Conservation (phyloP, 768 basidiomycete genomes). For the Lactarius evosmus region DNA sequence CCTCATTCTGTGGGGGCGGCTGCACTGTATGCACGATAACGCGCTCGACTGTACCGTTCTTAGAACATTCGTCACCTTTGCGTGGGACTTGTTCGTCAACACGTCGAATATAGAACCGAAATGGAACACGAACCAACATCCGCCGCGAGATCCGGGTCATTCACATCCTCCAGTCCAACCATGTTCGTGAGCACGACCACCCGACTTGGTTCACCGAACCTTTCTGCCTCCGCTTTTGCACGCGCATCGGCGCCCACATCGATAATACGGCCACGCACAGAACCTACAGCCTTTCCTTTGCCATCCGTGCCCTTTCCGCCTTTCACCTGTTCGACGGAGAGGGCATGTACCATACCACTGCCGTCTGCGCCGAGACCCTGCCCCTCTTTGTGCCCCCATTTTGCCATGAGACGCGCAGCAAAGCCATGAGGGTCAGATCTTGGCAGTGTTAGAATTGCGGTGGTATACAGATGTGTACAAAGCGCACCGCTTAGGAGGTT, state of each 20-base stretch:
- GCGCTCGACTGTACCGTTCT: slow-evolving; percentile 88
- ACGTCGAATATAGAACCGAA: slow-evolving; percentile 4
- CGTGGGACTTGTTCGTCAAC: slow-evolving; percentile 8
- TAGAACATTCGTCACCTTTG: slow-evolving; percentile 84
- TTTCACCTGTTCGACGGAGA: slow-evolving; percentile 71
- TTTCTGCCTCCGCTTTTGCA: slow-evolving; percentile 68
- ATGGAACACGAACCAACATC: slow-evolving; percentile 69
- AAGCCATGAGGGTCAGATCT: slow-evolving; percentile 69
- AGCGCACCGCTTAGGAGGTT: slow-evolving; percentile 28
- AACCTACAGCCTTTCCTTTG: slow-evolving; percentile 44
- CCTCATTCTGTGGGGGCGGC: slow-evolving; percentile 59
- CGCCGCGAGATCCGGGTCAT: slow-evolving; percentile 78
- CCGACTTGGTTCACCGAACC: slow-evolving; percentile 88
- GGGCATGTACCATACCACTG: slow-evolving; percentile 83
- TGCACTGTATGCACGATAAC: slow-evolving; percentile 79
- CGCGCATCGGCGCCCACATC: slow-evolving; percentile 86
- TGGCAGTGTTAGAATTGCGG: background rate
- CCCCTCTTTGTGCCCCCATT: slow-evolving; percentile 95
- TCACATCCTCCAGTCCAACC: slow-evolving; percentile 78
- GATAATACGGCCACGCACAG: slow-evolving; percentile 84
- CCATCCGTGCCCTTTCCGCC: slow-evolving; percentile 39
- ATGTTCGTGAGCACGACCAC: slow-evolving; percentile 88
- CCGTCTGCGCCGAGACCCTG: slow-evolving; percentile 86
- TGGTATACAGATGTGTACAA: slow-evolving; percentile 18
- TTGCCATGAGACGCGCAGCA: slow-evolving; percentile 87